Conservation (phyloP, 495 filamentous ascomycete genomes). For the Hypomontagnella monticulosa region DNA sequence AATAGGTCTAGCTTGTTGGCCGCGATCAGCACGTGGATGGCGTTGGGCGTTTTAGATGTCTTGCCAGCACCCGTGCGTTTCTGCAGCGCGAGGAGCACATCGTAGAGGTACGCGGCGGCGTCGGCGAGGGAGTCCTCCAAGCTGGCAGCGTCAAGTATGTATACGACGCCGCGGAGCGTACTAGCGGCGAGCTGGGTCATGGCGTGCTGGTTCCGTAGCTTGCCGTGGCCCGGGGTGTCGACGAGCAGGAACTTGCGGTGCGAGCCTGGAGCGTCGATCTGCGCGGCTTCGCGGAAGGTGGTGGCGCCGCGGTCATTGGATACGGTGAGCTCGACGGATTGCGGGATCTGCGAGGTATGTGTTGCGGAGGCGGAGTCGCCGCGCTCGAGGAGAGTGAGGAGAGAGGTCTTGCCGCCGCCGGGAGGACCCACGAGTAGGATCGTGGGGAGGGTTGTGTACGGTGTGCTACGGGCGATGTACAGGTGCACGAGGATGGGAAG, state of each 20-base stretch:
- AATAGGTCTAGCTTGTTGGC: constrained; percentile 97
- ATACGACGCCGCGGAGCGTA: constrained; percentile 66
- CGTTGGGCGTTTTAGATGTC: constrained; percentile 66
- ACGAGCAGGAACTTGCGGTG: constrained; percentile 76
- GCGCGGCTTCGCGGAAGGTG: constrained; percentile 67
- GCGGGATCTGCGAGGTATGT: constrained; percentile 83
- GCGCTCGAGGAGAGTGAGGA: constrained; percentile 74
- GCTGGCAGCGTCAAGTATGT: constrained; percentile 84
- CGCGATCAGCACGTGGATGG: constrained; percentile 80
- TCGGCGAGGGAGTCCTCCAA: constrained; percentile 59
- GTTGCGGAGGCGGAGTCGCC: constrained; percentile 62
- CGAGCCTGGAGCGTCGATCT: constrained; percentile 50
- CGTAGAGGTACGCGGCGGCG: constrained; percentile 75
- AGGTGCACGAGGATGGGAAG: constrained; percentile 82
- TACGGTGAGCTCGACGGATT: constrained; percentile 75
- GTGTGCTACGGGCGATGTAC: constrained; percentile 72
- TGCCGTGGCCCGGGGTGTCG: constrained; percentile 96
- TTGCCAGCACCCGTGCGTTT: constrained; percentile 68
- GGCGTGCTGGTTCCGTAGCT: constrained; percentile 75
- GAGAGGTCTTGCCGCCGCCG: constrained; percentile 86
- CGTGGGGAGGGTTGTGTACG: constrained; percentile 74
- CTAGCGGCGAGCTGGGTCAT: constrained; percentile 60
- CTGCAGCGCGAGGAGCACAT: constrained; percentile 82
- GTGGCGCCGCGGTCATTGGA: constrained; percentile 69
- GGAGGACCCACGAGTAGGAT: constrained; percentile 88